Base-by-base conservation (phyloP, 495 filamentous ascomycete species). In the Xylaria cubensis region DNA sequence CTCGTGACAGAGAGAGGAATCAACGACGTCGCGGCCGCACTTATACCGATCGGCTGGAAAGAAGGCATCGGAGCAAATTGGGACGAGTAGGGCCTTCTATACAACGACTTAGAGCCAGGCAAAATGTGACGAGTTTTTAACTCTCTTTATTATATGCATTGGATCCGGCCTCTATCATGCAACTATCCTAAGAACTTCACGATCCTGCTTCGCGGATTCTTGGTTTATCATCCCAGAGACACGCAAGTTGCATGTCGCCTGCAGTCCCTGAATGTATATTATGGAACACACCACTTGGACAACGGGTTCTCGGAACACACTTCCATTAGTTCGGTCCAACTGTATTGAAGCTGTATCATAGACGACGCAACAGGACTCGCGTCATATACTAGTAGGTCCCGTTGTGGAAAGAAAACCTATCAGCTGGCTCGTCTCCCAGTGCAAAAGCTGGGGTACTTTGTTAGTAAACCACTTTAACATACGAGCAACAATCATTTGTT, bases 31-130 rank as follows among this genome's bases (percentile, higher is more conserved):
- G 96, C 94, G 42, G 96, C 94, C 12, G 96, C 95, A 17, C 79
- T 99, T 85, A 86, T 99, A 78, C 94, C 94, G 2, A 86, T 97
- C 55, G 94, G 94, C 19, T 95, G 92, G 92, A 90, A 83, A 75
- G 92, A 92, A 59, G 82, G 83, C 3, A 46, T 78, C 17, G 83
- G 81, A 36, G 78, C 78, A 24, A 63, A 62, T 72, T 76, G 67
- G 72, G 51, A 68, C 34, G 48, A 41, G 34, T 34, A 34, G 36
- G 32, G 29, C 26, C 32, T 32, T 36, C 7, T 0, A 36, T 21
- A 56, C 36, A 44, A 55, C 48, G 17, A 51, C 26, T 3, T 36
- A 36, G 17, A 26, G 19, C 19, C 13, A 64, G 24, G 41, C 39
- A 17, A 46, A 36, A 32, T 32, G 1, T 4, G 55, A 8, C 55